Evolutionary conservation across 805 yeast genomes (phyloP).

Genomic region (Scheffersomyces coipomensis): DNA sequence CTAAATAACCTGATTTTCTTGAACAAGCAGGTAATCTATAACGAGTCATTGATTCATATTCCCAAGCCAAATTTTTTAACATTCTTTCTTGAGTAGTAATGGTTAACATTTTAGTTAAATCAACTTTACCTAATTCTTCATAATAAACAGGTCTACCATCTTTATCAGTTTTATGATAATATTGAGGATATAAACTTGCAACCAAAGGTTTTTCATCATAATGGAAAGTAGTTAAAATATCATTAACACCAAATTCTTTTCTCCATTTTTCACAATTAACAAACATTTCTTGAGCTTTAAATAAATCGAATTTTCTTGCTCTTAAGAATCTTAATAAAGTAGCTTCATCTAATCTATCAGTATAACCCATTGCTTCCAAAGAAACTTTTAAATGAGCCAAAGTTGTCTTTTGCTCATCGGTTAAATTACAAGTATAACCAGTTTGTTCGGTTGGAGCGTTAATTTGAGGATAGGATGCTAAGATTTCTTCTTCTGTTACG

Average conservation of each 20-base stretch:
- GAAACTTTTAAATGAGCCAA: conserved; percentile 57
- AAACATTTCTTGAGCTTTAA: conserved; percentile 78
- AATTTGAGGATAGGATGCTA: conserved; percentile 68
- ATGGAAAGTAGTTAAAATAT: conserved; percentile 81
- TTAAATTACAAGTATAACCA: conserved; percentile 81
- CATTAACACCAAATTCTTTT: conserved; percentile 78
- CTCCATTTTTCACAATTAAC: conserved; percentile 91
- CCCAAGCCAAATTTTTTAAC: conserved; percentile 96
- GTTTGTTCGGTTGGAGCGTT: conserved; percentile 60
- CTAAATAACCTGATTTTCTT: conserved; percentile 69
- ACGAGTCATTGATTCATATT: conserved; percentile 85
- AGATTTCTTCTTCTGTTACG: conserved; percentile 32
- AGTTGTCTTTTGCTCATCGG: conserved; percentile 62
- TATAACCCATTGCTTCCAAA: conserved; percentile 63
- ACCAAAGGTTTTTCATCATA: conserved; percentile 92
- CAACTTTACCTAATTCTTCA: conserved; percentile 91
- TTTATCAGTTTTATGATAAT: conserved; percentile 93
- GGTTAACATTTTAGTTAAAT: conserved; percentile 86
- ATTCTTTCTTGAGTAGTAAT: conserved; percentile 94
- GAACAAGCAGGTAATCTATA: conserved; percentile 94
- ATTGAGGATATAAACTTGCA: conserved; percentile 90
- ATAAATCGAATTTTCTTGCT: conserved; percentile 91
- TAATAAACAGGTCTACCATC: conserved; percentile 96
- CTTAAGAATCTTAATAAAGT: conserved; percentile 81
- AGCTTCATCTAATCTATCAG: conserved; percentile 83